Evolutionary conservation across 2,329 filamentous ascomycete species (phyloP).

Genomic region (Monosporascus sp.): DNA sequence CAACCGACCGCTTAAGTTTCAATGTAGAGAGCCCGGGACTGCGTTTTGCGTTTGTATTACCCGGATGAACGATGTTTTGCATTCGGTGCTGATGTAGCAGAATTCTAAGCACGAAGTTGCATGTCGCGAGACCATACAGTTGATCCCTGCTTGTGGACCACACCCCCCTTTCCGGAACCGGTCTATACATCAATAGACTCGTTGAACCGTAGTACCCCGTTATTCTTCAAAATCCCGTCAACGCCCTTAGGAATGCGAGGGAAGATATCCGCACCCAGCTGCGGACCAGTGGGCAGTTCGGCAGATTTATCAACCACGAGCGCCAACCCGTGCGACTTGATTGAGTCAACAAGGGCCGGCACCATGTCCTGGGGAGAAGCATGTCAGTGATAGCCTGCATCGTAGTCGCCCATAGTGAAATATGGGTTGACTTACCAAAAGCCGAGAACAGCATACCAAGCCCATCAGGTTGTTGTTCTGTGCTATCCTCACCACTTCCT

Average conservation of each 20-base stretch:
- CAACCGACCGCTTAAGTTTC: too few species aligned
- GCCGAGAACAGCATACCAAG: constrained; percentile 78
- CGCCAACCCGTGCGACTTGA: constrained; percentile 90
- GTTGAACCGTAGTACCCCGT: constrained; percentile 88
- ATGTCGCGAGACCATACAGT: too few species aligned
- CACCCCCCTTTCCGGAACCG: too few species aligned
- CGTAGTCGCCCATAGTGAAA: not conserved
- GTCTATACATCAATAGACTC: constrained; percentile 72
- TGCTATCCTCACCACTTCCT: constrained; percentile 88
- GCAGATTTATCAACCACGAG: constrained; percentile 83
- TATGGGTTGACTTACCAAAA: constrained; percentile 60
- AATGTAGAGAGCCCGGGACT: too few species aligned
- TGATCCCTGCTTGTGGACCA: too few species aligned
- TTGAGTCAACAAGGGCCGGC: constrained; percentile 83
- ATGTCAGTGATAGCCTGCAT: constrained; percentile 11
- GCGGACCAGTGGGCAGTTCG: constrained; percentile 38
- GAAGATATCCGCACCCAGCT: constrained; percentile 44
- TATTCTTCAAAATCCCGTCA: constrained; percentile 78
- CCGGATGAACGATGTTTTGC: too few species aligned
- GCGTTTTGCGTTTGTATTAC: too few species aligned
- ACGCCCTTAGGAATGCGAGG: constrained; percentile 70
- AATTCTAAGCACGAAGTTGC: too few species aligned
- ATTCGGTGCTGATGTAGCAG: too few species aligned
- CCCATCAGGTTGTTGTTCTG: constrained; percentile 99
- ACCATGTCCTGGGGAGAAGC: constrained; percentile 70